Base-by-base conservation (phyloP, 192 early-diverging fungal genomes). In the Globomyces pollinis-pini region DNA sequence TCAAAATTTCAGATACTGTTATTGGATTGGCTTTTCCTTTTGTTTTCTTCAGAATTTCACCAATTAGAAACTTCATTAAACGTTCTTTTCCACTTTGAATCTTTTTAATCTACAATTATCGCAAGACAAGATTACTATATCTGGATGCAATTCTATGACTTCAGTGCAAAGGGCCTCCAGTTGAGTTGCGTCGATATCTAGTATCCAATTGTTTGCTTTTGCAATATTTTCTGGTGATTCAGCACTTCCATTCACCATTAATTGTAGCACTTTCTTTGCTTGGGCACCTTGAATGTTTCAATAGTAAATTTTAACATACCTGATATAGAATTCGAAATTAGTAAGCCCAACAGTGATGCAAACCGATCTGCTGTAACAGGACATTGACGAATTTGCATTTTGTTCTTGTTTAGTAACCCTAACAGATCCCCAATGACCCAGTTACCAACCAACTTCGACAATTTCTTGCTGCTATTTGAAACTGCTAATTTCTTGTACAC, bases 51-150 rank as follows among this genome's bases (percentile, higher is more conserved):
- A 96, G 90, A 5, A 87, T 75, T 67, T 90, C 80, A 5, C 91
- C 90, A 20, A 92, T 76, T 61, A 96, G 86, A 74, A 89, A 91
- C 28, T 84, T 83, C 3, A 88, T 66, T 30, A 89, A 49, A 2
- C 86, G 81, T 15, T 69, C 42, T 34, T 89, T 86, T 0, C 89
- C 91, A 12, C 67, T 71, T 60, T 75, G 62, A 35, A 89, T 76
- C 8, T 70, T 72, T 12, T 73, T 59, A 0, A 85, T 84, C 71
- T 91, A 50, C 45, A 60, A 23, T 47, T 15, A 11, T 13, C n/a
- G n/a, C n/a, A n/a, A n/a, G n/a, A n/a, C 31, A 24, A 13, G 13
- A 68, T 38, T 21, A 54, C 33, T 3, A 50, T 35, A 16, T 33
- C 49, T 21, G 33, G 13, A 63, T 42, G 49, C 35, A 43, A 18